Base-by-base conservation (phyloP, 75 land plant species). In the Pseudotsuga menziesii region DNA sequence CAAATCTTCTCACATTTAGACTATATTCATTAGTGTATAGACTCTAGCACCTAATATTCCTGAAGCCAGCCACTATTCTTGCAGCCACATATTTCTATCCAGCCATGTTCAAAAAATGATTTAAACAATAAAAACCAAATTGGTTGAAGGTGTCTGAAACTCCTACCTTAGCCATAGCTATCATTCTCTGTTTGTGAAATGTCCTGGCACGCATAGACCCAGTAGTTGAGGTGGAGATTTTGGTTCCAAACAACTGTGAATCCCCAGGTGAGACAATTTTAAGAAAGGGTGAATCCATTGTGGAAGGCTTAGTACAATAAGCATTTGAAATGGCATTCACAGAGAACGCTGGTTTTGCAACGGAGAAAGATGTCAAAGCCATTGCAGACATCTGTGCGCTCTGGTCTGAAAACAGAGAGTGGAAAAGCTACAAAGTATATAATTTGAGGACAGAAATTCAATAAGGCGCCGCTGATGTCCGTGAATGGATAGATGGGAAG, bases 81-180 rank as follows among this genome's bases (percentile, higher is more conserved):
- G 32, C 0, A 29, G 32, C 32, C 32, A 29, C 1, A 29, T 29
- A 29, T n/a, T n/a, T n/a, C n/a, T n/a, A n/a, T n/a, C n/a, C n/a
- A n/a, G n/a, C n/a, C n/a, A n/a, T n/a, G n/a, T n/a, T n/a, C n/a
- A n/a, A n/a, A n/a, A n/a, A n/a, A n/a, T n/a, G n/a, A n/a, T n/a
- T n/a, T n/a, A n/a, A n/a, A n/a, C n/a, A n/a, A n/a, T n/a, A n/a
- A n/a, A n/a, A n/a, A n/a, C n/a, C n/a, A n/a, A n/a, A n/a, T n/a
- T n/a, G n/a, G n/a, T n/a, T n/a, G n/a, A n/a, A n/a, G n/a, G n/a
- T n/a, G n/a, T n/a, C n/a, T n/a, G 32, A 29, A 29, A 29, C 1
- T 54, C 60, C 5, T 58, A 75, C 77, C 70, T 66, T 66, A 35
- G n/a, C 71, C 32, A 55, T 64, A 52, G 22, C 32, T 55, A 14